Conservation (phyloP, 768 basidiomycete genomes). For the Leccinellum rugosiceps region DNA sequence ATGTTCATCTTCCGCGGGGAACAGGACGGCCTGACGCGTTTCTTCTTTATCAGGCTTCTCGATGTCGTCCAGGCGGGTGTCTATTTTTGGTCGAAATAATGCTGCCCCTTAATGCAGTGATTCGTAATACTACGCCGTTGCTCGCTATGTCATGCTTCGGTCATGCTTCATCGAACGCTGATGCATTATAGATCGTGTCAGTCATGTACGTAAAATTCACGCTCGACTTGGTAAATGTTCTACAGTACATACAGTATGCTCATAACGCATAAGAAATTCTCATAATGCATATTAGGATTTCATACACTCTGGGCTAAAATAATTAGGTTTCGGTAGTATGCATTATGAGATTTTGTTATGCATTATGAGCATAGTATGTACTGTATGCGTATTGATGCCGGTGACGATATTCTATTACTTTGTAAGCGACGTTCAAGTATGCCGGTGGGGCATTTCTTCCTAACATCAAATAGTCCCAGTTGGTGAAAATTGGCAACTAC, state of each 20-base stretch:
- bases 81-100: constrained; percentile 5
- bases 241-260: no score
- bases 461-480: background rate
- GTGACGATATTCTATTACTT: no score
- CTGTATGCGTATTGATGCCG: background rate
- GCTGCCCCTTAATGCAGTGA: background rate
- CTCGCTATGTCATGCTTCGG: background rate
- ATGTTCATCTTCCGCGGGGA: background rate
- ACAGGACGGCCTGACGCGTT: background rate
- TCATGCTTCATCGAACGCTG: background rate
- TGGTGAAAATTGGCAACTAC: background rate
- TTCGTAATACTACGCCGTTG: background rate
- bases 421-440: background rate
- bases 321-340: no score
- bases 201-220: background rate
- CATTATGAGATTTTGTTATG: no score
- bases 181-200: background rate
- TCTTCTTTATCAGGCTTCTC: background rate
- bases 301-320: no score
- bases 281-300: no score
- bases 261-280: no score
- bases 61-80: background rate
- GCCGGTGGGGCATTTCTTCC: background rate
- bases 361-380: no score
- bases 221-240: background rate